These are phyloP conservation scores for Ustulina deusta DNA, from an alignment of 2,329 filamentous ascomycete genomes.

Conservation along the genomic window DNA sequence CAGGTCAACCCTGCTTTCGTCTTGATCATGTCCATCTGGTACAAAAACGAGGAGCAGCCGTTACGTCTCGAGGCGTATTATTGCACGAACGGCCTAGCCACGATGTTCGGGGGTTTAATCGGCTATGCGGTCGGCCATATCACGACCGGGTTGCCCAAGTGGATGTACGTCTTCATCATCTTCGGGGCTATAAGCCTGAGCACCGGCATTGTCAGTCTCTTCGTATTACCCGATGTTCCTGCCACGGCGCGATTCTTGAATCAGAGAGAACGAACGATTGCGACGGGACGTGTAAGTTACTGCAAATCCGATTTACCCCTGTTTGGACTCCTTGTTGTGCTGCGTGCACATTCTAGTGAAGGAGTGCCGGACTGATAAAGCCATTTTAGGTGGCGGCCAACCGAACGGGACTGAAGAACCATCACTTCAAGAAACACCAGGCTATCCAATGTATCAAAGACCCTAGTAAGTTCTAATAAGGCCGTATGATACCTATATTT, in stretches of 20 bases:
- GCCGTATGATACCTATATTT: not conserved
- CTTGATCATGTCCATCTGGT: slow-evolving; percentile 54
- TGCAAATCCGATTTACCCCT: not conserved
- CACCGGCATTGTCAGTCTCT: slow-evolving; percentile 68
- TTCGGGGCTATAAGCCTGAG: slow-evolving; percentile 66
- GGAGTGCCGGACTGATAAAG: not conserved
- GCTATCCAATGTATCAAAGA: slow-evolving; percentile 61
- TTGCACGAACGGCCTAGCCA: slow-evolving; percentile 56
- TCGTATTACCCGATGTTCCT: slow-evolving; percentile 71
- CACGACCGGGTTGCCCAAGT: slow-evolving; percentile 49
- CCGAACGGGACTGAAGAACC: slow-evolving; percentile 66
- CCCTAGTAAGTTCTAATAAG: slow-evolving; percentile 44
- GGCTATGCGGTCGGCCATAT: slow-evolving; percentile 72
- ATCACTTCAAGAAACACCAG: slow-evolving; percentile 61
- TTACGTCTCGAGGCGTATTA: slow-evolving; percentile 67
- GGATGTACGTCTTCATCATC: slow-evolving; percentile 65
- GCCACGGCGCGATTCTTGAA: slow-evolving; percentile 72
- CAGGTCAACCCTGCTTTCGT: slow-evolving; percentile 62
- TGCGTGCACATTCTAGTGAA: not conserved
- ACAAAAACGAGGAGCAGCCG: slow-evolving; percentile 60
- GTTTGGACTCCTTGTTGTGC: not conserved
- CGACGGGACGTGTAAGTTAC: slow-evolving; percentile 58
- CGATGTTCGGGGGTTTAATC: slow-evolving; percentile 68
- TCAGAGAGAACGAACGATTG: slow-evolving; percentile 66
- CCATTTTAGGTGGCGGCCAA: slow-evolving; percentile 58